These are phyloP conservation scores for Fusarium temperatum DNA, from an alignment of 2,329 filamentous ascomycete species.

Conservation along the genomic window DNA sequence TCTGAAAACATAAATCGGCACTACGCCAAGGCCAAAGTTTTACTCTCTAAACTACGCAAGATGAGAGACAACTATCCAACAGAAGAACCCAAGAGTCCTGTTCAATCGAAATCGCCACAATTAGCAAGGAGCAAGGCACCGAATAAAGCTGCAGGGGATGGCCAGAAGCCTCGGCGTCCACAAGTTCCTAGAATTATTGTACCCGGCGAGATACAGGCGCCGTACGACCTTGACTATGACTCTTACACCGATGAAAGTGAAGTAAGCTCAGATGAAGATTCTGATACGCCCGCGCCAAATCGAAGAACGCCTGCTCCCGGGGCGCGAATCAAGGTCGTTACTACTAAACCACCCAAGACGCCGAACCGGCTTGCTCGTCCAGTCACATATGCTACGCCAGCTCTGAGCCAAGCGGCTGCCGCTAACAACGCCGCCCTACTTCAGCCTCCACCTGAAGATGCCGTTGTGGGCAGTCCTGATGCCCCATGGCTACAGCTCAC, in stretches of 20 bases:
- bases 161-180: constrained; percentile 57
- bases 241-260: constrained; percentile 63
- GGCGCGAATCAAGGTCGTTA: constrained; percentile 62
- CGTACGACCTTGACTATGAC: constrained; percentile 71
- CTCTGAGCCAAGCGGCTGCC: constrained; percentile 51
- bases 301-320: constrained; percentile 49
- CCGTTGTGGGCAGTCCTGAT: constrained; percentile 65
- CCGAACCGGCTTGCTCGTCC: constrained; percentile 52
- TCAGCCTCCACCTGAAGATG: constrained; percentile 68
- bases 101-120: constrained; percentile 63
- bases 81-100: constrained; percentile 62
- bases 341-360: constrained; percentile 53
- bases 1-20: constrained; percentile 70
- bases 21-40: constrained; percentile 66
- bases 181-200: constrained; percentile 68
- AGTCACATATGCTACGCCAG: constrained; percentile 47
- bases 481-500: constrained; percentile 74
- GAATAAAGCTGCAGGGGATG: constrained; percentile 53
- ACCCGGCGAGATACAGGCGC: constrained; percentile 71
- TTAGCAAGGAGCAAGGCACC: constrained; percentile 59
- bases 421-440: constrained; percentile 55
- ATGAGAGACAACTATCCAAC: constrained; percentile 70
- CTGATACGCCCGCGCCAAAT: constrained; percentile 51
- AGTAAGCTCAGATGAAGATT: constrained; percentile 61
- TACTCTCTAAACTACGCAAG: constrained; percentile 65